Evolutionary conservation across 306 rosid species (phyloP).

Genomic region (Rosa rugosa): DNA sequence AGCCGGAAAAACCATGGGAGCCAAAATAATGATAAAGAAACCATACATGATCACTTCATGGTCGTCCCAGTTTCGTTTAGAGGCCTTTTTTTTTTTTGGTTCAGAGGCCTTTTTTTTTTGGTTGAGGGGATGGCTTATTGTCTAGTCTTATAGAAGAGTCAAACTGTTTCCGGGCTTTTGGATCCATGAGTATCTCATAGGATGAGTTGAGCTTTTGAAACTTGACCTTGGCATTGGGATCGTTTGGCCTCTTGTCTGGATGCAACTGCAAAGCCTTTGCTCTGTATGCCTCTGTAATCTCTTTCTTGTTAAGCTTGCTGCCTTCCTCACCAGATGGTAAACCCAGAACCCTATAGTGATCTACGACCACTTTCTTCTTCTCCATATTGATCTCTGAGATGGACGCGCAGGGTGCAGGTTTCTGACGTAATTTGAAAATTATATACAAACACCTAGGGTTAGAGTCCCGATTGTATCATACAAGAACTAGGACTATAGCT

Average conservation of each 20-base stretch:
- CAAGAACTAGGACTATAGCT: too few relatives aligned
- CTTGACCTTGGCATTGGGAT: constrained; percentile 67
- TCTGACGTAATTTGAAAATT: too few relatives aligned
- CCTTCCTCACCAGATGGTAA: constrained; percentile 82
- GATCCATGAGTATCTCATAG: constrained; percentile 75
- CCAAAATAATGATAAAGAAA: too few relatives aligned
- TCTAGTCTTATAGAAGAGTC: constrained; percentile 17
- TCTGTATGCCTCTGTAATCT: constrained; percentile 71
- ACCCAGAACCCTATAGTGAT: constrained; percentile 76
- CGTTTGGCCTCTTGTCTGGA: constrained; percentile 88
- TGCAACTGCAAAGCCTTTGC: constrained; percentile 72
- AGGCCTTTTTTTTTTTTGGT: too few relatives aligned
- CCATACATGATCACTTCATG: too few relatives aligned
- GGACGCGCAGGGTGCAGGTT: too few relatives aligned
- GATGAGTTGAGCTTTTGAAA: constrained; percentile 73
- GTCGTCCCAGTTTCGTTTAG: too few relatives aligned
- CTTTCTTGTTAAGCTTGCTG: constrained; percentile 55
- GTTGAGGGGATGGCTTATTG: too few relatives aligned
- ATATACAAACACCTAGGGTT: too few relatives aligned
- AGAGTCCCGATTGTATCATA: too few relatives aligned
- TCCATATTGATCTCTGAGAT: neutral
- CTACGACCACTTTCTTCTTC: neutral
- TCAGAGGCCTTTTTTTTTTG: too few relatives aligned
- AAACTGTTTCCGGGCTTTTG: constrained; percentile 67
- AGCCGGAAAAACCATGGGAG: too few relatives aligned